These are phyloP conservation scores for Fraxinus sp. DNA, from an alignment of 305 asterid species.

Conservation along the genomic window DNA sequence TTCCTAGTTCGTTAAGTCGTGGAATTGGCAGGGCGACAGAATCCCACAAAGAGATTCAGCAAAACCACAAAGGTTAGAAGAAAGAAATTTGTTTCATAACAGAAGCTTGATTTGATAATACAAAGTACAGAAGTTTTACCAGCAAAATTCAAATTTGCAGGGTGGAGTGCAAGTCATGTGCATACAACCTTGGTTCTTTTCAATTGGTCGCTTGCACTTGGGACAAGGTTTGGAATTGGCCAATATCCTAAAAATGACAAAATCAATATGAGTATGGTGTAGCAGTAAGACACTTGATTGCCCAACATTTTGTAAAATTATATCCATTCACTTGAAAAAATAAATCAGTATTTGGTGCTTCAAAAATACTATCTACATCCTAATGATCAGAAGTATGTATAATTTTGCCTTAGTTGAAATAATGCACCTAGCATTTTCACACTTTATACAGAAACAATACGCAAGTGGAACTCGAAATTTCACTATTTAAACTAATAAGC, in stretches of 20 bases:
- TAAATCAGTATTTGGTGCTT: conserved; percentile 6
- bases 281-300: conserved; percentile 14
- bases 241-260: conserved; percentile 60
- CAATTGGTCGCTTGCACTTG: conserved; percentile 93
- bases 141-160: conserved; percentile 90
- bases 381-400: background rate
- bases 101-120: conserved; percentile 16
- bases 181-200: conserved; percentile 97
- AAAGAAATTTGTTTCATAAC: background rate
- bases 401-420: background rate
- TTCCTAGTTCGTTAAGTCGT: background rate
- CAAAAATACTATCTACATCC: background rate
- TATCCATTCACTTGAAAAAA: conserved; percentile 8
- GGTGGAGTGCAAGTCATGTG: conserved; percentile 98
- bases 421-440: background rate
- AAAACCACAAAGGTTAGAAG: conserved; percentile 5
- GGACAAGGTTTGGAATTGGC: conserved; percentile 99
- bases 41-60: conserved; percentile 9
- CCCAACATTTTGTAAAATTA: background rate
- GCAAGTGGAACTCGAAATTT: background rate
- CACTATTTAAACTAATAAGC: background rate
- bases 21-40: background rate
- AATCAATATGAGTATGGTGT: conserved; percentile 14
- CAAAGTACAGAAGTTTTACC: conserved; percentile 49
- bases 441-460: background rate